Conservation (phyloP, 257 asterid genomes). For the Scutellaria minor region DNA sequence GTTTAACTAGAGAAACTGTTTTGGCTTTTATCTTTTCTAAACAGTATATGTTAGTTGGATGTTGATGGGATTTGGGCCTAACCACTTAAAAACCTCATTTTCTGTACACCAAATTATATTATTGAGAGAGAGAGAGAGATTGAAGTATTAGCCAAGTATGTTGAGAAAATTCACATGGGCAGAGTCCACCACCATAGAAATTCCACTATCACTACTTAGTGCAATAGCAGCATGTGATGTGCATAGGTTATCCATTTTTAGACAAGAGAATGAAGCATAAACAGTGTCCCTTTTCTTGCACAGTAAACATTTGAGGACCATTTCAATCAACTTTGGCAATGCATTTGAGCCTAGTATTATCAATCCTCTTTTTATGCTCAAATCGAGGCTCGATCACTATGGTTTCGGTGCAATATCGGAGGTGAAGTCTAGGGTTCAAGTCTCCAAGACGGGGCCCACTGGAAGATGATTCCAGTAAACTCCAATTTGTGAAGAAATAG, state of each 20-base stretch:
- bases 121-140: constrained; percentile 13
- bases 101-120: constrained; percentile 27
- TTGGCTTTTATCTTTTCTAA: constrained; percentile 10
- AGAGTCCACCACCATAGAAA: constrained; percentile 21
- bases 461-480: neutral
- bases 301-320: constrained; percentile 23
- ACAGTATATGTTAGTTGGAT: constrained; percentile 19
- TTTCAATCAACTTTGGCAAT: neutral
- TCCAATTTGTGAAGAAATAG: constrained; percentile 31
- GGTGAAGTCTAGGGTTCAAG: too few relatives aligned
- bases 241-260: constrained; percentile 32
- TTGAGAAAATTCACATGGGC: constrained; percentile 27
- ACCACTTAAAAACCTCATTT: constrained; percentile 26
- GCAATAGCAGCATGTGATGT: constrained; percentile 34
- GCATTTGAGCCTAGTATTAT: constrained; percentile 24
- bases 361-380: neutral
- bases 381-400: too few relatives aligned
- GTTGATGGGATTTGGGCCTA: constrained; percentile 41
- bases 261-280: constrained; percentile 30
- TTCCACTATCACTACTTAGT: constrained; percentile 32
- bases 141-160: neutral
- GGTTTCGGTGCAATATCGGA: too few relatives aligned
- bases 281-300: constrained; percentile 35
- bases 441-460: too few relatives aligned
- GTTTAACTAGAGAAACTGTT: constrained; percentile 22